phyloP scores from a whole-genome alignment of 2,329 filamentous ascomycete genomes.

The Daldinia sp. region DNA sequence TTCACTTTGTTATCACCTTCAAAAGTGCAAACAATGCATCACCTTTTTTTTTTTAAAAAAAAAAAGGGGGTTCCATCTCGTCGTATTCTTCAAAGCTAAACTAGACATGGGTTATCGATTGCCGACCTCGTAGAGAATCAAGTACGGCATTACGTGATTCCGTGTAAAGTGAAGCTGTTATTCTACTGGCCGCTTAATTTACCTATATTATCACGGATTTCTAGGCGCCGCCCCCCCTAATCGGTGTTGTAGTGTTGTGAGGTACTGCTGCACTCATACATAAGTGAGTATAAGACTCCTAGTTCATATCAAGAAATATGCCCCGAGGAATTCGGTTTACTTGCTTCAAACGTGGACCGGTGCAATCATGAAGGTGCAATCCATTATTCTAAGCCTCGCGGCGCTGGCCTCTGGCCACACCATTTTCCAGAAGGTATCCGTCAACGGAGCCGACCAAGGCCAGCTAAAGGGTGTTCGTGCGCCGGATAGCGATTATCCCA shows the following conservation, averaged over 20 bases:
- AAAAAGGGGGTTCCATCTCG: neutral
- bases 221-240: conserved; percentile 21
- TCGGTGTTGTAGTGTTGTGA: conserved; percentile 10
- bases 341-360: neutral
- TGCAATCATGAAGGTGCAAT: conserved; percentile 31
- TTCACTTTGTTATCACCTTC: neutral
- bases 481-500: conserved; percentile 58
- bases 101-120: neutral
- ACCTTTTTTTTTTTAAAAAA: no score
- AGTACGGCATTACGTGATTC: conserved; percentile 14
- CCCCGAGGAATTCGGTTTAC: neutral
- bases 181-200: conserved; percentile 26
- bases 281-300: conserved; percentile 22
- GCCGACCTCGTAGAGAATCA: conserved; percentile 9
- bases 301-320: neutral
- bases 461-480: conserved; percentile 59
- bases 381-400: conserved; percentile 28
- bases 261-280: no score
- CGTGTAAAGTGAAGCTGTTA: conserved; percentile 8
- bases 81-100: neutral
- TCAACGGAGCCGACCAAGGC: conserved; percentile 59
- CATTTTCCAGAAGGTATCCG: conserved; percentile 50
- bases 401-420: conserved; percentile 30
- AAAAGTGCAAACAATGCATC: neutral
- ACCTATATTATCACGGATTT: conserved; percentile 28